Evolutionary conservation across 2,329 filamentous ascomycete species (phyloP).

Genomic region (Epichloe sylvatica): DNA sequence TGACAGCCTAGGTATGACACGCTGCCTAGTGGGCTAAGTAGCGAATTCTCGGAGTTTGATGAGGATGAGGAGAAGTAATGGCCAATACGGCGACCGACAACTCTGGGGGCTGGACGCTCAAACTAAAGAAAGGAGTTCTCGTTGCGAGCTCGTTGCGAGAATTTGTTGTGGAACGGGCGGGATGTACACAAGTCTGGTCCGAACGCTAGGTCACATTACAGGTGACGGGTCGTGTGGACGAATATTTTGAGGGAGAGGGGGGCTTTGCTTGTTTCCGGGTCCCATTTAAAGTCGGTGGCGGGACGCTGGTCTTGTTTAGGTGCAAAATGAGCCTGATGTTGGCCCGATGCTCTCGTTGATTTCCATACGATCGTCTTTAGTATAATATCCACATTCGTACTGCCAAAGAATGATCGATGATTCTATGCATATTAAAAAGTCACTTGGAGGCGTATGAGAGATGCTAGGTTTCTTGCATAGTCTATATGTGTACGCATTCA

Average conservation of each 20-base stretch:
- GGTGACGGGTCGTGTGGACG: neutral
- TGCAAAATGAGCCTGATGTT: neutral
- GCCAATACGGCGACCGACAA: neutral
- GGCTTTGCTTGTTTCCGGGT: neutral
- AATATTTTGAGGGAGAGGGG: neutral
- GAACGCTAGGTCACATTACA: neutral
- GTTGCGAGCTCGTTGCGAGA: slow-evolving; percentile 1
- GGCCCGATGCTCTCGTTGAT: neutral
- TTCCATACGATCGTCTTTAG: too few relatives aligned
- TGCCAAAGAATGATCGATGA: too few relatives aligned
- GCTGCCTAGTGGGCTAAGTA: neutral
- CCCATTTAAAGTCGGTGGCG: neutral
- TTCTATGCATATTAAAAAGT: too few relatives aligned
- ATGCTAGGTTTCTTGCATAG: too few relatives aligned
- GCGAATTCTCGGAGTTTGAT: neutral
- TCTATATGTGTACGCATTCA: too few relatives aligned
- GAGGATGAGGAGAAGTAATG: neutral
- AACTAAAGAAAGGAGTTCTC: neutral
- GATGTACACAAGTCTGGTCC: neutral
- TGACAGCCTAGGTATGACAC: neutral
- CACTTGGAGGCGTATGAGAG: too few relatives aligned
- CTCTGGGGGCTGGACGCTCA: neutral
- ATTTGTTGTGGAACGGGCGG: slow-evolving; percentile 8
- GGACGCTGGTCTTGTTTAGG: neutral
- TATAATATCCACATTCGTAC: too few relatives aligned